These are phyloP conservation scores for Sophora flavescens DNA, from an alignment of 306 rosid genomes.

Conservation along the genomic window DNA sequence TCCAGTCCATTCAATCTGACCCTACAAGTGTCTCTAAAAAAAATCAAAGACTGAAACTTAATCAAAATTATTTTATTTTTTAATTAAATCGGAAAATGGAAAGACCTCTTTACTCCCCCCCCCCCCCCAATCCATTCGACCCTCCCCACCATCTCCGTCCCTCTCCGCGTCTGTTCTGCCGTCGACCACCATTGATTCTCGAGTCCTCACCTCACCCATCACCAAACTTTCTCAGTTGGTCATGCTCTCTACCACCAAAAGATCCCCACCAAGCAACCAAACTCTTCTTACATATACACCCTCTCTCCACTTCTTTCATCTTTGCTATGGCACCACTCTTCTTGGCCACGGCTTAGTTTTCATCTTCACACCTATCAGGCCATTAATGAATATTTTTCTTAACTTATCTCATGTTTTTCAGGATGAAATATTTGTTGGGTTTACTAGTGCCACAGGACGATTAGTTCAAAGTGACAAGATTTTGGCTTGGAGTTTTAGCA, in stretches of 20 bases:
- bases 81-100: too few relatives aligned
- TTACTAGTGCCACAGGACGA: slow-evolving; percentile 79
- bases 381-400: slow-evolving; percentile 56
- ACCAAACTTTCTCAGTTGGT: slow-evolving; percentile 66
- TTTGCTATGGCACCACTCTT: slow-evolving; percentile 75
- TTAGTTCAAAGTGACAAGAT: slow-evolving; percentile 76
- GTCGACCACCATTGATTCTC: slow-evolving; percentile 68
- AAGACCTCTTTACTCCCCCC: too few relatives aligned
- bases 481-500: slow-evolving; percentile 90
- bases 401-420: slow-evolving; percentile 69
- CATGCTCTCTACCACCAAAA: slow-evolving; percentile 67
- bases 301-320: slow-evolving; percentile 87
- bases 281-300: slow-evolving; percentile 57
- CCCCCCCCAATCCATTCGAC: too few relatives aligned
- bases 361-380: slow-evolving; percentile 62
- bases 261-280: slow-evolving; percentile 59
- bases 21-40: too few relatives aligned
- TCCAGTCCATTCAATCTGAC: too few relatives aligned
- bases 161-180: too few relatives aligned
- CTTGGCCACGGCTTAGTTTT: slow-evolving; percentile 87
- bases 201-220: slow-evolving; percentile 66
- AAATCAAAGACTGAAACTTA: too few relatives aligned
- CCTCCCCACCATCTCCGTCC: too few relatives aligned
- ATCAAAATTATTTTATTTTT: too few relatives aligned
- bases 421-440: slow-evolving; percentile 88